phyloP scores from a whole-genome alignment of 176 grass and related monocot genomes.

The Musa schizocarpa region DNA sequence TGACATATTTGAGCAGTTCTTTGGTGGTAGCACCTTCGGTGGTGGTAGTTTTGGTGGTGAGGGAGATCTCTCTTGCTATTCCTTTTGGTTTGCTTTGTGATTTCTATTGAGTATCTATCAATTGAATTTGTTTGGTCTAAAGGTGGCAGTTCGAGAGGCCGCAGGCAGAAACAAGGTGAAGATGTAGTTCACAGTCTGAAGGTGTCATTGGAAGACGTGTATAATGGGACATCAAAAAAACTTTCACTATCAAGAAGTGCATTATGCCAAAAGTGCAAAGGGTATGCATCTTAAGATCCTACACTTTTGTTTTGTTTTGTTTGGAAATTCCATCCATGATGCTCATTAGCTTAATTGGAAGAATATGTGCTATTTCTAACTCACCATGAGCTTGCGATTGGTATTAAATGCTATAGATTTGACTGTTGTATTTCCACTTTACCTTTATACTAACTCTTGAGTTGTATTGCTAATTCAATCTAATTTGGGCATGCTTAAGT shows the following conservation, averaged over 20 bases:
- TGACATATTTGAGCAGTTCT: slow-evolving; percentile 88
- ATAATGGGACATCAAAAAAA: slow-evolving; percentile 76
- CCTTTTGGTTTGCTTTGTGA: not conserved
- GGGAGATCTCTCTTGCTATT: not conserved
- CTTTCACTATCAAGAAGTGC: slow-evolving; percentile 67
- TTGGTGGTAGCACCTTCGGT: slow-evolving; percentile 43
- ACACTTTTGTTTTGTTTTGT: not conserved
- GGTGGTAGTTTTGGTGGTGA: slow-evolving; percentile 56
- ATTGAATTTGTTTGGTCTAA: not conserved
- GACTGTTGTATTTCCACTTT: not conserved
- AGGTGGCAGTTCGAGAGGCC: slow-evolving; percentile 78
- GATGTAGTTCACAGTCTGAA: slow-evolving; percentile 75
- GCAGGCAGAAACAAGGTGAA: slow-evolving; percentile 68
- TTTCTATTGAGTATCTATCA: not conserved
- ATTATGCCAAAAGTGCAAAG: slow-evolving; percentile 80
- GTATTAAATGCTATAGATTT: not conserved
- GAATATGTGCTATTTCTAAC: not conserved
- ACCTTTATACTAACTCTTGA: not conserved
- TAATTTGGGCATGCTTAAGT: not conserved
- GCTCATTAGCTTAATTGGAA: not conserved
- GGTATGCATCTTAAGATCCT: slow-evolving; percentile 36
- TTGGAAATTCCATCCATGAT: not conserved
- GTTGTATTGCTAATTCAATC: not conserved
- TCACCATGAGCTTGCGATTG: not conserved
- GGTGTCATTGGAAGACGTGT: slow-evolving; percentile 86